phyloP scores from a whole-genome alignment of 257 asterid genomes.

The Handroanthus guayacan region DNA sequence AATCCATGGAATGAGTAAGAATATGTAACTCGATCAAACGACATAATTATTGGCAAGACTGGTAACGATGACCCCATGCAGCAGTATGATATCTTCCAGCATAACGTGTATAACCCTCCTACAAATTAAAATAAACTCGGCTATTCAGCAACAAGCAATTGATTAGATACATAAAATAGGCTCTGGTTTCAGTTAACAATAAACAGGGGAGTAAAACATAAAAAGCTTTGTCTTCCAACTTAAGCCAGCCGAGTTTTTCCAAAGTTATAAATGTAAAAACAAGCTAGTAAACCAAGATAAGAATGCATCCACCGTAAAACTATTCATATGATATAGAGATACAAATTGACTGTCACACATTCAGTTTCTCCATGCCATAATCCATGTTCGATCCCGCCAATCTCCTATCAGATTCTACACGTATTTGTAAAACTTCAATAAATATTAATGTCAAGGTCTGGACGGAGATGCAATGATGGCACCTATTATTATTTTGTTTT shows the following conservation, averaged over 20 bases:
- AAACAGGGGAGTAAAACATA: not conserved
- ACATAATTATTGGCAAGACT: slow-evolving; percentile 68
- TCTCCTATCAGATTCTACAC: not conserved
- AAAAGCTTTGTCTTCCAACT: not conserved
- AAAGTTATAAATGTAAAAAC: not conserved
- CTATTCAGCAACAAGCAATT: not conserved
- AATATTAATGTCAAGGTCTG: not conserved
- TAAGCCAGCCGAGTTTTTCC: slow-evolving; percentile 1
- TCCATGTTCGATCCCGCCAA: not conserved
- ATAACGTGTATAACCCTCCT: slow-evolving; percentile 98
- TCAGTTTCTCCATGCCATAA: not conserved
- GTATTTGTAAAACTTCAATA: not conserved
- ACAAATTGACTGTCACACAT: not conserved
- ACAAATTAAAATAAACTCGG: slow-evolving; percentile 42
- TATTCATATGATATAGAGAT: not conserved
- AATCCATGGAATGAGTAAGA: slow-evolving; percentile 29
- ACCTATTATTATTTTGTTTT: slow-evolving; percentile 21
- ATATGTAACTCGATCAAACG: slow-evolving; percentile 28
- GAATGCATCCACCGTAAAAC: not conserved
- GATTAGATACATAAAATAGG: slow-evolving; percentile 13
- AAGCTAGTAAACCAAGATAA: not conserved
- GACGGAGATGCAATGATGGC: slow-evolving; percentile 10
- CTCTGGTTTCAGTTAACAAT: slow-evolving; percentile 16
- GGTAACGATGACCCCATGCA: slow-evolving; percentile 96
- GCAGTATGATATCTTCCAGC: slow-evolving; percentile 97